These are phyloP conservation scores for Penicillium paxilli DNA, from an alignment of 495 filamentous ascomycete genomes.

Conservation along the genomic window DNA sequence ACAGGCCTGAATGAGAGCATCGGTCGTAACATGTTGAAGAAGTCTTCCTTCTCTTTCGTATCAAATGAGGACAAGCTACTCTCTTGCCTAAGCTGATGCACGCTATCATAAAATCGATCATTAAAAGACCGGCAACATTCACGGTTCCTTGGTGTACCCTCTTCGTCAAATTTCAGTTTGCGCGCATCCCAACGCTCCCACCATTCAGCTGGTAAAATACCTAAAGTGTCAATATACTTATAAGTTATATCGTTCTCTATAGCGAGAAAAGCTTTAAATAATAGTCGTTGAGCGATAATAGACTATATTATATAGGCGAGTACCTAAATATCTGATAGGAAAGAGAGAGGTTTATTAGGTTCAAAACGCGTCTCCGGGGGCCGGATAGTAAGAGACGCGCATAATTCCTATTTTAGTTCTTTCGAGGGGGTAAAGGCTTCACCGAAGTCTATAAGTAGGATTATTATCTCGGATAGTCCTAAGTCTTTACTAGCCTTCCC, in stretches of 20 bases:
- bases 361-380: too few species aligned
- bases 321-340: conserved; percentile 31
- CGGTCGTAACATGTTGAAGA: conserved; percentile 34
- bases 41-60: conserved; percentile 26
- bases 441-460: too few species aligned
- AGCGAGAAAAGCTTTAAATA: conserved; percentile 28
- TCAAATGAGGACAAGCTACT: conserved; percentile 24
- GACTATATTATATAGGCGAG: conserved; percentile 30
- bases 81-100: conserved; percentile 29
- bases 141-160: conserved; percentile 23
- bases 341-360: conserved; percentile 19
- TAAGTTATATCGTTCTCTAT: conserved; percentile 36
- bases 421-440: too few species aligned
- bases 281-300: conserved; percentile 23
- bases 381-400: too few species aligned
- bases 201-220: conserved; percentile 31
- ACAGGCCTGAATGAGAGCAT: conserved; percentile 45
- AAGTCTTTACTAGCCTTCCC: too few species aligned
- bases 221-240: conserved; percentile 38
- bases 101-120: conserved; percentile 32
- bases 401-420: too few species aligned
- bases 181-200: conserved; percentile 22
- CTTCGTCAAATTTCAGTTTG: conserved; percentile 17
- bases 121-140: conserved; percentile 26
- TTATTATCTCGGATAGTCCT: too few species aligned